Evolutionary conservation across 129 eudicot genomes (phyloP), one percentile per base, ranked within the genome.

Genomic region (Flaveria sonorensis): DNA sequence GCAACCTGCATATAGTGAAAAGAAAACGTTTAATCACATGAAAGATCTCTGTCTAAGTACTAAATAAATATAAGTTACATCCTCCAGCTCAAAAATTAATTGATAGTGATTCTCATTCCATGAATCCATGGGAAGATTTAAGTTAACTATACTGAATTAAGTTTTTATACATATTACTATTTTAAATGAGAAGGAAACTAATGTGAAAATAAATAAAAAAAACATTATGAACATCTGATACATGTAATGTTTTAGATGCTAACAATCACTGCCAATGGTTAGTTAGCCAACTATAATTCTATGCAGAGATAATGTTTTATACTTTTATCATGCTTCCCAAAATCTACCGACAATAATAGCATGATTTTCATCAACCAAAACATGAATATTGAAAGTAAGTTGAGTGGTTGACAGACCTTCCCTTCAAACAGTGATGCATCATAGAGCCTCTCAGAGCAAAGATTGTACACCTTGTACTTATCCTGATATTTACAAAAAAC

Each of bases 371-470:
- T 28, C 9, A 57, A 32, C 42, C 76, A 2, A 63, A 20, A 70
- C 55, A 20, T 21, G 60, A 46, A 63, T 50, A 71, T 4, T 53
- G 52, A 43, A 79, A 70, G 53, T 57, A 69, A 19, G 48, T 19
- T 18, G 65, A 78, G 43, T 61, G 47, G 71, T 71, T 71, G 64
- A 78, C 88, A 73, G 59, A 93, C 97, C 98, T 93, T 93, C 76
- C 98, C 98, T 84, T 90, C 98, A 86, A 93, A 90, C 60, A 93
- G 83, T 24, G 98, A 93, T 71, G 97, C 97, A 71, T 93, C 98
- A 81, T 93, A 93, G 77, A 93, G 88, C 84, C 97, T 93, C 85
- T 93, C 97, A 24, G 97, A 88, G 73, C 97, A 93, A 68, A 93
- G 98, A 81, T 93, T 93, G 91, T 93, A 93, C 53, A 90, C 98